A percentile compares a stretch with the other conserved stretches of the same genome.
phyloP scores from a whole-genome alignment of 305 asterid genomes.

The Fraxinus xanthoxyloides region DNA sequence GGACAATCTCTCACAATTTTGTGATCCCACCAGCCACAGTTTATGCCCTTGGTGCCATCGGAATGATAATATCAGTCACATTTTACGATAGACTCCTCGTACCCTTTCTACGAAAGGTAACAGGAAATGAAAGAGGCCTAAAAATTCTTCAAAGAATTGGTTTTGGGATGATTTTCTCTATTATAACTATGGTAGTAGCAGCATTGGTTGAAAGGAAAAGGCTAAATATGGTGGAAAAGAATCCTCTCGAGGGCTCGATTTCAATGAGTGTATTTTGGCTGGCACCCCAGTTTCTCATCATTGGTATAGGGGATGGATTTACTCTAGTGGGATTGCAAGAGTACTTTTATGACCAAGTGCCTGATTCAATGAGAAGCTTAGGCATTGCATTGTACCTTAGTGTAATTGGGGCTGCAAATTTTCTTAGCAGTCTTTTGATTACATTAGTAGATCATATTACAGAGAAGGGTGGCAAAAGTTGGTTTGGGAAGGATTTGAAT shows the following conservation, averaged over 20 bases:
- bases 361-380: slow-evolving; percentile 86
- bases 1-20: slow-evolving; percentile 37
- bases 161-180: slow-evolving; percentile 65
- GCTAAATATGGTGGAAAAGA: slow-evolving; percentile 28
- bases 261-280: slow-evolving; percentile 88
- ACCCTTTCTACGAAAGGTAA: slow-evolving; percentile 48
- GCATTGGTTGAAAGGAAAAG: slow-evolving; percentile 68
- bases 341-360: slow-evolving; percentile 83
- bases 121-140: slow-evolving; percentile 72
- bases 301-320: slow-evolving; percentile 73
- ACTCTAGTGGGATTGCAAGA: slow-evolving; percentile 82
- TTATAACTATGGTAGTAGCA: slow-evolving; percentile 54
- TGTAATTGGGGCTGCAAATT: slow-evolving; percentile 71
- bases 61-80: slow-evolving; percentile 58
- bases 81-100: slow-evolving; percentile 67
- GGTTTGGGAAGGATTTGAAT: slow-evolving; percentile 77
- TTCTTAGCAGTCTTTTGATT: slow-evolving; percentile 68
- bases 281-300: slow-evolving; percentile 70
- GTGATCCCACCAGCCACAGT: slow-evolving; percentile 69
- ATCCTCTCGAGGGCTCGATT: slow-evolving; percentile 34
- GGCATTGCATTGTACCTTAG: slow-evolving; percentile 82
- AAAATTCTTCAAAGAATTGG: slow-evolving; percentile 78
- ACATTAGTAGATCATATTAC: slow-evolving; percentile 59
- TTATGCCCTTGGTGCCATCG: slow-evolving; percentile 59
- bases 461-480: slow-evolving; percentile 53